Conservation (phyloP, 257 asterid genomes). For the Solanum acaule region DNA sequence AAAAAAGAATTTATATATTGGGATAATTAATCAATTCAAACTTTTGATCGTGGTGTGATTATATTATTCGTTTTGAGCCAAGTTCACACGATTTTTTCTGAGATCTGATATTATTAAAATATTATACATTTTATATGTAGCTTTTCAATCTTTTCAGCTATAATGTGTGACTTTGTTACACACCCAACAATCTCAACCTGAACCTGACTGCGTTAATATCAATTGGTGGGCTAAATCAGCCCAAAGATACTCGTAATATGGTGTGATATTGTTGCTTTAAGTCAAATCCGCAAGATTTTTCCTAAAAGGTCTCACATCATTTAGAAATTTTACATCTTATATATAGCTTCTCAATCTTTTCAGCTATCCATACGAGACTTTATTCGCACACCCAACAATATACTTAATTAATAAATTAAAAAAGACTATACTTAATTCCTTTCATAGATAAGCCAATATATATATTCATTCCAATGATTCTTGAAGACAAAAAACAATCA, state of each 20-base stretch:
- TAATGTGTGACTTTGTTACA: background rate
- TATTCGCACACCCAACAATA: background rate
- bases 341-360: background rate
- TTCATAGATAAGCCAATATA: background rate
- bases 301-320: background rate
- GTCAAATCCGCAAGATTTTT: background rate
- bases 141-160: background rate
- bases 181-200: background rate
- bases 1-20: background rate
- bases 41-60: background rate
- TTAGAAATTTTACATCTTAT: background rate
- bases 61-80: background rate
- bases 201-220: background rate
- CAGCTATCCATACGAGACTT: background rate
- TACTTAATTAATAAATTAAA: background rate
- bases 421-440: background rate
- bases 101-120: background rate
- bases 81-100: background rate
- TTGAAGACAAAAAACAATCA: background rate
- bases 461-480: background rate
- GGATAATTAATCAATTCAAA: background rate
- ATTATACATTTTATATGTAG: background rate
- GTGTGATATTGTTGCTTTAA: background rate
- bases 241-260: background rate
- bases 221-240: background rate